phyloP scores from a whole-genome alignment of 768 basidiomycete genomes.

The Aureoboletus auriporus region DNA sequence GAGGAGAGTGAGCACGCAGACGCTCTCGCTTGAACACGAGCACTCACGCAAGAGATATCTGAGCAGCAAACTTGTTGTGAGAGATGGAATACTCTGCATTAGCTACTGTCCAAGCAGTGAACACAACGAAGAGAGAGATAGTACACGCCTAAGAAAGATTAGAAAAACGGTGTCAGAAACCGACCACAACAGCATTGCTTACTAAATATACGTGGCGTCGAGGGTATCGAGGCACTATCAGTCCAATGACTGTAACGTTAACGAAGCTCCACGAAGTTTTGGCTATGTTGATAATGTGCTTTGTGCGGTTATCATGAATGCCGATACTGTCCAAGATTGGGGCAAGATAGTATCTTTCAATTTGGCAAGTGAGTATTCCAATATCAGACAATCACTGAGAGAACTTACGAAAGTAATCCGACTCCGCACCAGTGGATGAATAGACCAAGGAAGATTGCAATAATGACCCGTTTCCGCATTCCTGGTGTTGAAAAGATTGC shows the following conservation, averaged over 20 bases:
- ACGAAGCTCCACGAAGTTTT: slow-evolving; percentile 6
- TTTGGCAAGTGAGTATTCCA: neutral
- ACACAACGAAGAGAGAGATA: slow-evolving; percentile 11
- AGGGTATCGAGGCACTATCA: slow-evolving; percentile 11
- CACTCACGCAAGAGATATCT: slow-evolving; percentile 5
- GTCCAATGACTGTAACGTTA: slow-evolving; percentile 1
- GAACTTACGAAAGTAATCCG: slow-evolving; percentile 8
- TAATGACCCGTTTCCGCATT: slow-evolving; percentile 12
- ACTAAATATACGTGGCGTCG: slow-evolving; percentile 14
- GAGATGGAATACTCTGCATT: slow-evolving; percentile 15
- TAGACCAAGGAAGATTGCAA: slow-evolving; percentile 11
- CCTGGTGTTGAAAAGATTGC: slow-evolving; percentile 5
- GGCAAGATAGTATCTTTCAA: slow-evolving; percentile 8
- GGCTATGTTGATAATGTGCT: neutral
- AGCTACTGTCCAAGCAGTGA: slow-evolving; percentile 15
- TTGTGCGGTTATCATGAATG: slow-evolving; percentile 14
- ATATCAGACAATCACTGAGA: too few species aligned
- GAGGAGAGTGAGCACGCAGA: neutral
- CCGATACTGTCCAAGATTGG: slow-evolving; percentile 17
- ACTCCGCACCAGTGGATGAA: slow-evolving; percentile 11
- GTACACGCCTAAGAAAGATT: slow-evolving; percentile 5
- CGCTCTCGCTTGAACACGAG: neutral
- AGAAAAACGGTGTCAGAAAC: neutral
- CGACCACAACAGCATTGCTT: neutral
- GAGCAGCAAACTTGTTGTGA: neutral